Base-by-base conservation (phyloP, 1,284 basidiomycete species). In the Sanghuangporus sanghuang region DNA sequence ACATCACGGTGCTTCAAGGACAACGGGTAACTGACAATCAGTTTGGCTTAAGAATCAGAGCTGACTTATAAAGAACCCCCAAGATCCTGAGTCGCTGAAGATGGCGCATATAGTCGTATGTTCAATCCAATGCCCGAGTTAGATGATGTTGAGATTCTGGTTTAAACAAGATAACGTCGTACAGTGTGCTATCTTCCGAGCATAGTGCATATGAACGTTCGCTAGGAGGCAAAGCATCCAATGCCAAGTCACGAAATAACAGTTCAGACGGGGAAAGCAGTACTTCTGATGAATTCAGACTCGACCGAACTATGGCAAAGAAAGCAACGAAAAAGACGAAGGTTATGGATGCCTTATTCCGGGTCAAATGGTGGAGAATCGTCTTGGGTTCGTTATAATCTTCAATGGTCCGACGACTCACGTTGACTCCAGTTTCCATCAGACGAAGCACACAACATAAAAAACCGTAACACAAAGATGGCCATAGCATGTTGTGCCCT, bases 401-500 rank as follows among this genome's bases (percentile, higher is more conserved):
- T n/a, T 32, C 23, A 49, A 18, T 7, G 8, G 77, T 72, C 35
- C 8, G 44, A 6, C 42, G 57, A 48, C 3, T 61, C 59, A 2
- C 53, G 42, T 40, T 57, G 16, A 44, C 8, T 27, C 55, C 42
- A 50, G 8, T 23, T 3, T n/a, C 11, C 52, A 39, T 32, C 63
- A 94, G 95, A 98, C 71, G 96, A 99, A 73, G 96, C 96, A 0
- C 96, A 99, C 72, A 95, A 92, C 71, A 98, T 99, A 79, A 98
- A 98, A 82, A 97, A 98, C 71, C 81, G 86, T 64, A 89, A 83
- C 39, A 93, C 96, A 0, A 92, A 95, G 73, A 83, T 85, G 36
- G 88, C 93, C 0, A 80, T 87, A 49, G 95, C 93, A 0, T 96
- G 95, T 65, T 92, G 85, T 64, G 89, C 82, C 1, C 79, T 99